A percentile compares a stretch with the other conserved stretches of the same genome.
Conservation (phyloP, 306 rosid species). For the Vicia sativa region DNA sequence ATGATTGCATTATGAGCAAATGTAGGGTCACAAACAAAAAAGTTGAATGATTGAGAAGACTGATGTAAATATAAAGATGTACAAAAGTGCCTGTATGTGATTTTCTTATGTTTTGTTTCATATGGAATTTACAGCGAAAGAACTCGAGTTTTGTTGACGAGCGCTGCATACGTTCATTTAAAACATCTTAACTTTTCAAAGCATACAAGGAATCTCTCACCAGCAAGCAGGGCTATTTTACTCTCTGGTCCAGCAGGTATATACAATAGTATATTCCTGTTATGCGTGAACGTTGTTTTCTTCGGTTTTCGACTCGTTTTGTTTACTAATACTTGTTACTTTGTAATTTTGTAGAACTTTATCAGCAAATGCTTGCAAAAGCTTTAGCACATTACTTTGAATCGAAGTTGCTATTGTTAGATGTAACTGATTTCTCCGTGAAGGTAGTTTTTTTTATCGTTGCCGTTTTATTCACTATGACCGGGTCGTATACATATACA, state of each 20-base stretch:
- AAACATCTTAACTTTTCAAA: slow-evolving; percentile 67
- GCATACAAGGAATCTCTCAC: slow-evolving; percentile 88
- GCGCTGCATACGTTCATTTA: slow-evolving; percentile 79
- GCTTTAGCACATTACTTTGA: slow-evolving; percentile 81
- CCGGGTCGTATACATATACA: slow-evolving; percentile 3
- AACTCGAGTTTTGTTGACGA: slow-evolving; percentile 69
- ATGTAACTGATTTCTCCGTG: slow-evolving; percentile 69
- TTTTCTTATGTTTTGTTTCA: slow-evolving; percentile 13
- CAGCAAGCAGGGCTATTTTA: slow-evolving; percentile 84
- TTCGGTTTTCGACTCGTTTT: background rate
- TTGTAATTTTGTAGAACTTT: slow-evolving; percentile 57
- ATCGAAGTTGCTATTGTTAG: slow-evolving; percentile 79
- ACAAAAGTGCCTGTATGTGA: background rate
- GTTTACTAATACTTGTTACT: slow-evolving; percentile 23
- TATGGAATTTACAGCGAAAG: slow-evolving; percentile 58
- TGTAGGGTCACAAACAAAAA: slow-evolving; percentile 28
- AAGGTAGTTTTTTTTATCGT: slow-evolving; percentile 55
- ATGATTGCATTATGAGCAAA: slow-evolving; percentile 32
- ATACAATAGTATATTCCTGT: background rate
- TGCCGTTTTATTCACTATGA: slow-evolving; percentile 27
- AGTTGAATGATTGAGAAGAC: slow-evolving; percentile 23
- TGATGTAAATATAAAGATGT: slow-evolving; percentile 22
- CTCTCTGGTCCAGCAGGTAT: slow-evolving; percentile 90
- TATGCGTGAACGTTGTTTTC: background rate
- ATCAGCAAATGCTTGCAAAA: slow-evolving; percentile 85